Percentiles rank a stretch among this genome's conserved stretches.
phyloP scores from a whole-genome alignment of 2,329 filamentous ascomycete species.

The Mariannaea sp. region DNA sequence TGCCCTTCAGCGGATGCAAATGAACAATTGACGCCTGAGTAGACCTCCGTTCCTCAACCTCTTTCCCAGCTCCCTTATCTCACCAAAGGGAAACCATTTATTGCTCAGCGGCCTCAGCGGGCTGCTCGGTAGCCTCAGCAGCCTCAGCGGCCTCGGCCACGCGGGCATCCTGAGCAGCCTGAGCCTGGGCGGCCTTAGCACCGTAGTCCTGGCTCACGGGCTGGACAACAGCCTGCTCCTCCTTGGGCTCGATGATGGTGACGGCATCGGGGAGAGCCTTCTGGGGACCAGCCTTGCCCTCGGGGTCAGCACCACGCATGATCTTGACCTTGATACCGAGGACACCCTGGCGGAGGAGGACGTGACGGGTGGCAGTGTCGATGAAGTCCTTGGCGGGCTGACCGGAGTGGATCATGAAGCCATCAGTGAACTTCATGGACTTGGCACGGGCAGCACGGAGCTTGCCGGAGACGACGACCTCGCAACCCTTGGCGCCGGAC shows the following conservation, averaged over 20 bases:
- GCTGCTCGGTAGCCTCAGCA: slow-evolving; percentile 48
- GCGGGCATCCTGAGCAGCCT: slow-evolving; percentile 67
- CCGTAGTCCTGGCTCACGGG: slow-evolving; percentile 99
- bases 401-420: slow-evolving; percentile 99
- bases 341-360: slow-evolving; percentile 99
- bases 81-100: slow-evolving; percentile 39
- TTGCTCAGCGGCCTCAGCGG: slow-evolving; percentile 45
- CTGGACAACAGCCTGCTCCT: slow-evolving; percentile 93
- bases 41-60: slow-evolving; percentile 44
- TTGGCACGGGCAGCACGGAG: slow-evolving; percentile 98
- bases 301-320: slow-evolving; percentile 99
- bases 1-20: slow-evolving; percentile 48
- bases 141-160: slow-evolving; percentile 63
- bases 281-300: slow-evolving; percentile 97
- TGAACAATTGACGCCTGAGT: slow-evolving; percentile 49
- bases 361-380: slow-evolving; percentile 97
- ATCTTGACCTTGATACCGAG: slow-evolving; percentile 99
- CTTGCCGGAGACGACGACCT: slow-evolving; percentile 99
- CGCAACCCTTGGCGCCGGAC: slow-evolving; percentile 98
- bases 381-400: slow-evolving; percentile 99
- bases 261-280: slow-evolving; percentile 98
- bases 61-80: slow-evolving; percentile 33
- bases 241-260: slow-evolving; percentile 99
- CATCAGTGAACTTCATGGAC: slow-evolving; percentile 99
- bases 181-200: slow-evolving; percentile 75